Conservation (phyloP, 2,329 filamentous ascomycete genomes). For the Thelonectria rubi region DNA sequence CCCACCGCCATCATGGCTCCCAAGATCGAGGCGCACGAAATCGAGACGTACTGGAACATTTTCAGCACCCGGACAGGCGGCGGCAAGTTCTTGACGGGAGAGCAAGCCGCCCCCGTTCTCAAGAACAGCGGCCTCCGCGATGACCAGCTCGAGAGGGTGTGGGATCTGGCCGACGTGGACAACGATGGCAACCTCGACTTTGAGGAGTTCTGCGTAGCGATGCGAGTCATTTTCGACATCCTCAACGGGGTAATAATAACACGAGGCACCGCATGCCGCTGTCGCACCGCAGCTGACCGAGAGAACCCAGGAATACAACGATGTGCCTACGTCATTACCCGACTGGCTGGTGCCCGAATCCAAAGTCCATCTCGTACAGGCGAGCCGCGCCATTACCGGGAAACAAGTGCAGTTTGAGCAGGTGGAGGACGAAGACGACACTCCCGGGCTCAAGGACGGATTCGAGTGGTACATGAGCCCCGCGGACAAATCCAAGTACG, state of each 20-base stretch:
- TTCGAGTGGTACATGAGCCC: constrained; percentile 99
- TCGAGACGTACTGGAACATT: constrained; percentile 74
- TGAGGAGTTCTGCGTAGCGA: constrained; percentile 99
- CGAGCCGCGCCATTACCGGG: constrained; percentile 79
- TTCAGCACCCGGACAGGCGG: constrained; percentile 68
- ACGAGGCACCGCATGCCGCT: background rate
- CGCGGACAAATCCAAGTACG: constrained; percentile 89
- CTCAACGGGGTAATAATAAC: constrained; percentile 81
- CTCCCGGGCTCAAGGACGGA: constrained; percentile 87
- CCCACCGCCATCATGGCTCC: constrained; percentile 59
- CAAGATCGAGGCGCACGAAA: constrained; percentile 69
- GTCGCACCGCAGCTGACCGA: constrained; percentile 26
- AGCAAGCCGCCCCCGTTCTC: constrained; percentile 68
- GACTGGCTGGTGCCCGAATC: constrained; percentile 98
- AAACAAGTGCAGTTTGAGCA: constrained; percentile 85
- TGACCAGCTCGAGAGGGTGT: constrained; percentile 92
- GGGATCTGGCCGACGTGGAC: constrained; percentile 97
- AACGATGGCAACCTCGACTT: constrained; percentile 98
- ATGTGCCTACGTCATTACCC: constrained; percentile 85
- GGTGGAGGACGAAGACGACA: constrained; percentile 84
- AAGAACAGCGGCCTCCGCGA: constrained; percentile 71
- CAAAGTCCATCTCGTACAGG: constrained; percentile 90
- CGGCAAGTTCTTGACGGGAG: constrained; percentile 67
- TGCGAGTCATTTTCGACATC: constrained; percentile 97
- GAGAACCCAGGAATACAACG: constrained; percentile 76